Conservation (phyloP, 768 basidiomycete species). For the Ramaria rubella region DNA sequence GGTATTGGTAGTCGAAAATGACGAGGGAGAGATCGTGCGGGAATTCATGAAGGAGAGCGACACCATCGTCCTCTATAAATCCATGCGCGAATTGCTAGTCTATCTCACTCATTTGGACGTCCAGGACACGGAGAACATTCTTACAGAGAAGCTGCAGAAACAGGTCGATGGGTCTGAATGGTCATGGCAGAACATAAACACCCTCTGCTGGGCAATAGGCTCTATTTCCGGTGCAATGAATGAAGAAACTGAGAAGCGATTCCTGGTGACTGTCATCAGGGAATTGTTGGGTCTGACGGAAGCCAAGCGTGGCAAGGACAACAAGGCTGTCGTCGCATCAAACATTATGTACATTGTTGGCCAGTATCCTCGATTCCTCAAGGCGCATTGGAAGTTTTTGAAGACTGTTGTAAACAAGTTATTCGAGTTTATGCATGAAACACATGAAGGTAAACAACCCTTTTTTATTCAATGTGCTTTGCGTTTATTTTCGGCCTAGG, state of each 20-base stretch:
- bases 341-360: conserved; percentile 42
- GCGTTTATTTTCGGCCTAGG: conserved; percentile 18
- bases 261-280: conserved; percentile 47
- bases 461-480: not conserved
- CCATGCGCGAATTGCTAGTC: conserved; percentile 43
- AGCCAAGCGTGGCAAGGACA: conserved; percentile 48
- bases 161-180: conserved; percentile 44
- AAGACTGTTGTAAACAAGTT: conserved; percentile 53
- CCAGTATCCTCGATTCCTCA: conserved; percentile 46
- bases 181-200: conserved; percentile 47
- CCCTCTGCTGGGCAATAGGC: conserved; percentile 47
- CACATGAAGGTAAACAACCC: conserved; percentile 36
- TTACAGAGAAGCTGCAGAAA: conserved; percentile 43
- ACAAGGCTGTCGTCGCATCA: conserved; percentile 42
- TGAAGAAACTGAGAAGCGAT: conserved; percentile 49
- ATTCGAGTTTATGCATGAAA: conserved; percentile 51
- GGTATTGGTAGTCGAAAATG: conserved; percentile 46
- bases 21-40: conserved; percentile 46
- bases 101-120: conserved; percentile 47
- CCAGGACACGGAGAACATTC: conserved; percentile 42
- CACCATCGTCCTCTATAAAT: conserved; percentile 47
- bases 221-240: conserved; percentile 47
- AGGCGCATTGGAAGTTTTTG: conserved; percentile 50
- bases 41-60: conserved; percentile 46
- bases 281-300: conserved; percentile 44